These are phyloP conservation scores for Haplographium delicatum DNA, from an alignment of 495 filamentous ascomycete genomes.

Conservation along the genomic window DNA sequence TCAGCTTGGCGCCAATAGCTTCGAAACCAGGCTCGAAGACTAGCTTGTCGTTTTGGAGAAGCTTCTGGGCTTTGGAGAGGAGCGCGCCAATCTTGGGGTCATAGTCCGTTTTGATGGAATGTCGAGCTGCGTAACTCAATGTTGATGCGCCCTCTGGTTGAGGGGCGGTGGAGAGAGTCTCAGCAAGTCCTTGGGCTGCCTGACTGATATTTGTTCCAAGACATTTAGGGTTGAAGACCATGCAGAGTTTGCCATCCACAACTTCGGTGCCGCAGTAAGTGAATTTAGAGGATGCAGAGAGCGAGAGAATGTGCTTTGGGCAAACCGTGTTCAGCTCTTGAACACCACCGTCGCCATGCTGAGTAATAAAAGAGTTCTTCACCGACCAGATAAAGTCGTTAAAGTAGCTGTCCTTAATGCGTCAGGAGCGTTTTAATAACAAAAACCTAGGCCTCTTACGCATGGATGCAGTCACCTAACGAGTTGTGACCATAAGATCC, in stretches of 20 bases:
- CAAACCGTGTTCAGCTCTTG: conserved; percentile 44
- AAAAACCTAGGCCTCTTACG: conserved; percentile 26
- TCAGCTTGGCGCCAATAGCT: conserved; percentile 42
- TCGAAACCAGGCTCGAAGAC: conserved; percentile 43
- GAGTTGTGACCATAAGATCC: conserved; percentile 40
- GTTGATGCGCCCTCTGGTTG: conserved; percentile 21
- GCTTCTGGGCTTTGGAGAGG: conserved; percentile 30
- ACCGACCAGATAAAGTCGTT: conserved; percentile 35
- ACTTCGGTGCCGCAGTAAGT: conserved; percentile 41
- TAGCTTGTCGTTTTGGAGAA: conserved; percentile 37
- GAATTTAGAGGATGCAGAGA: conserved; percentile 38
- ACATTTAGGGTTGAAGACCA: conserved; percentile 37
- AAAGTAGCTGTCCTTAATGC: conserved; percentile 34
- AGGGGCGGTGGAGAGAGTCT: conserved; percentile 40
- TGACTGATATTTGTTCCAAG: conserved; percentile 42
- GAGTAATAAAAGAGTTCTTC: conserved; percentile 29
- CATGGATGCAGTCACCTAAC: conserved; percentile 38
- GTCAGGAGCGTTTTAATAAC: background rate
- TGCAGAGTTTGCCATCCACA: conserved; percentile 38
- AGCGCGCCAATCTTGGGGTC: conserved; percentile 33
- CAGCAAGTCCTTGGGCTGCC: conserved; percentile 30
- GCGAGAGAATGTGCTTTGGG: conserved; percentile 38
- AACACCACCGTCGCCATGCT: conserved; percentile 32
- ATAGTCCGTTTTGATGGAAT: conserved; percentile 39
- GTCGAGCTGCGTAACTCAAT: conserved; percentile 40